phyloP scores from a whole-genome alignment of 441 rosid genomes.

The Adansonia gregorii region DNA sequence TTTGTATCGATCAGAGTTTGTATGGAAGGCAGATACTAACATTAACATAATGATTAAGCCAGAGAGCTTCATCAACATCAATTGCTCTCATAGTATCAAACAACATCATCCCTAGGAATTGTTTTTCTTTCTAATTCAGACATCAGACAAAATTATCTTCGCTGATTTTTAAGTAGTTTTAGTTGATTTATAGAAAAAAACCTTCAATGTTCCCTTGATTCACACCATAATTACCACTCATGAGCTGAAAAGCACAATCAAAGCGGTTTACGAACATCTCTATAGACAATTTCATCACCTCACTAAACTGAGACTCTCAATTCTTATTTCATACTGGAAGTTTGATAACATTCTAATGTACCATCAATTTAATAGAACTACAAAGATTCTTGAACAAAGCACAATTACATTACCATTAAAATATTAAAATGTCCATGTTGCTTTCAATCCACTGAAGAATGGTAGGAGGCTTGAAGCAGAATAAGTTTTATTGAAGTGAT shows the following conservation, averaged over 20 bases:
- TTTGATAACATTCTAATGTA: neutral
- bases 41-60: neutral
- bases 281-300: too few species aligned
- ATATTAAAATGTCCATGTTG: neutral
- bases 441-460: neutral
- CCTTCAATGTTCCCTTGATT: neutral
- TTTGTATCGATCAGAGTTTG: neutral
- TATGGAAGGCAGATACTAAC: neutral
- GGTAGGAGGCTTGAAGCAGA: neutral
- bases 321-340: neutral
- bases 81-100: neutral
- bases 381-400: neutral
- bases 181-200: neutral
- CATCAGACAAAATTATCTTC: neutral
- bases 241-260: neutral
- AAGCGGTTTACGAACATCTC: neutral
- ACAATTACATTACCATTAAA: neutral
- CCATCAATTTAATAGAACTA: neutral
- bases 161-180: neutral
- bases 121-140: neutral
- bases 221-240: neutral
- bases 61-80: constrained; percentile 1
- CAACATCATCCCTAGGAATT: neutral
- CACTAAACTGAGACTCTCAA: neutral
- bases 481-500: neutral